Conservation (phyloP, 345 rosid species). For the Gossypium raimondii region DNA sequence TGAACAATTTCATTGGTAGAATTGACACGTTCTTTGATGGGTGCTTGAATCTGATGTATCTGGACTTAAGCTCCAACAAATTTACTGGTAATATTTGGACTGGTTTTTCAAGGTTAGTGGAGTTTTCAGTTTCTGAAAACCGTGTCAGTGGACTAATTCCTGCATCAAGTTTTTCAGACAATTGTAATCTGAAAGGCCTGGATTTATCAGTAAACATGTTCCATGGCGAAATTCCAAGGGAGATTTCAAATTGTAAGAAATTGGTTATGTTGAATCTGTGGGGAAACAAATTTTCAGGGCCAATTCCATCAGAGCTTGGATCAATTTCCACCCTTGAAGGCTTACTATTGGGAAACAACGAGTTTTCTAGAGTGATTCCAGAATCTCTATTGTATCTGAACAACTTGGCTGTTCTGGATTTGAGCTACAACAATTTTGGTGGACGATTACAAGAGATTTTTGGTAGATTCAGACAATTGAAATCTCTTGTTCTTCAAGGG, state of each 20-base stretch:
- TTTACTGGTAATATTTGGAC: constrained; percentile 56
- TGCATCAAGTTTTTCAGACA: constrained; percentile 35
- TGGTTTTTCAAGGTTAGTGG: constrained; percentile 44
- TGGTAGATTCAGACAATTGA: constrained; percentile 55
- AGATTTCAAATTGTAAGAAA: constrained; percentile 52
- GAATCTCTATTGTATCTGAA: constrained; percentile 55
- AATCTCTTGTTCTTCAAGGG: constrained; percentile 49
- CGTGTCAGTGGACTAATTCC: constrained; percentile 38
- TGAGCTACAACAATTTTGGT: constrained; percentile 63
- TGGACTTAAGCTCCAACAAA: constrained; percentile 63
- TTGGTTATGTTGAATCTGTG: constrained; percentile 45
- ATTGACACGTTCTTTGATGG: constrained; percentile 43
- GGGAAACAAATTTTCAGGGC: constrained; percentile 63
- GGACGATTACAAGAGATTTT: constrained; percentile 61
- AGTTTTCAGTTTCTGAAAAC: constrained; percentile 57
- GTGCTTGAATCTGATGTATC: constrained; percentile 48
- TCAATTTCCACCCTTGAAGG: constrained; percentile 48
- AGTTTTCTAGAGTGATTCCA: constrained; percentile 49
- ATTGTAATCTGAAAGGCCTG: constrained; percentile 45
- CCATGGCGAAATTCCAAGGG: constrained; percentile 40
- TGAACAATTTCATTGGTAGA: constrained; percentile 58
- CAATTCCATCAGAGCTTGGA: constrained; percentile 61
- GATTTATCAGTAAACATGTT: constrained; percentile 59
- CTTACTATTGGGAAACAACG: constrained; percentile 64
- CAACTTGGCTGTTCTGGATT: constrained; percentile 51